Evolutionary conservation across 1,139 yeast species (phyloP).

Genomic region (Taiozyma sp.): DNA sequence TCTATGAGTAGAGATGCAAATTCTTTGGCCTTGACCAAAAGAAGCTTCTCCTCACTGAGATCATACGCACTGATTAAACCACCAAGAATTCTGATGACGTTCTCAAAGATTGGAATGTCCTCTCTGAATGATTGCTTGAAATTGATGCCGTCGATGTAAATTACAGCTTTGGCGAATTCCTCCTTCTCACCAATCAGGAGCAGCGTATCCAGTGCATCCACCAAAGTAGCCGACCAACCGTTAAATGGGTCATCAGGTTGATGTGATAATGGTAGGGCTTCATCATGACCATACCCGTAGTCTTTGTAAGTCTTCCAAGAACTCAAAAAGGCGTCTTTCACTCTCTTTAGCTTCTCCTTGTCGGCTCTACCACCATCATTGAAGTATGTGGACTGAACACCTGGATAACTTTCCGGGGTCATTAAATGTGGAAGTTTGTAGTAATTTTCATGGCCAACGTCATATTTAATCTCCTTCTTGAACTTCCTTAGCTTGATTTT

Average conservation of each 20-base stretch:
- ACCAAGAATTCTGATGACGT: slow-evolving; percentile 67
- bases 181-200: slow-evolving; percentile 53
- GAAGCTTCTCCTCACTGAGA: slow-evolving; percentile 48
- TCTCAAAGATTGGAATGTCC: slow-evolving; percentile 64
- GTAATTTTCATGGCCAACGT: slow-evolving; percentile 29
- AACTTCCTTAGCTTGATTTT: slow-evolving; percentile 8
- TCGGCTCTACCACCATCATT: slow-evolving; percentile 26
- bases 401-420: slow-evolving; percentile 19
- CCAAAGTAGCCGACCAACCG: slow-evolving; percentile 49
- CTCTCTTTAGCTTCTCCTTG: slow-evolving; percentile 38
- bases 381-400: slow-evolving; percentile 26
- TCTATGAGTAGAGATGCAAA: slow-evolving; percentile 66
- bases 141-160: slow-evolving; percentile 48
- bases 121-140: slow-evolving; percentile 38
- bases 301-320: slow-evolving; percentile 59
- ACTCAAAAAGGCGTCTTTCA: slow-evolving; percentile 46
- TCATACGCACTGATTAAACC: slow-evolving; percentile 72
- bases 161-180: slow-evolving; percentile 49
- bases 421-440: slow-evolving; percentile 23
- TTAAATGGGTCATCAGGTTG: slow-evolving; percentile 34
- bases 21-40: slow-evolving; percentile 54
- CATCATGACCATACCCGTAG: slow-evolving; percentile 70
- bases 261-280: slow-evolving; percentile 35
- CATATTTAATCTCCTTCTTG: slow-evolving; percentile 25
- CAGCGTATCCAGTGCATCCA: slow-evolving; percentile 70